Percentiles rank a stretch among this genome's conserved stretches.
These are phyloP conservation scores for Boletus speciosus DNA, from an alignment of 768 basidiomycete species.

Conservation along the genomic window DNA sequence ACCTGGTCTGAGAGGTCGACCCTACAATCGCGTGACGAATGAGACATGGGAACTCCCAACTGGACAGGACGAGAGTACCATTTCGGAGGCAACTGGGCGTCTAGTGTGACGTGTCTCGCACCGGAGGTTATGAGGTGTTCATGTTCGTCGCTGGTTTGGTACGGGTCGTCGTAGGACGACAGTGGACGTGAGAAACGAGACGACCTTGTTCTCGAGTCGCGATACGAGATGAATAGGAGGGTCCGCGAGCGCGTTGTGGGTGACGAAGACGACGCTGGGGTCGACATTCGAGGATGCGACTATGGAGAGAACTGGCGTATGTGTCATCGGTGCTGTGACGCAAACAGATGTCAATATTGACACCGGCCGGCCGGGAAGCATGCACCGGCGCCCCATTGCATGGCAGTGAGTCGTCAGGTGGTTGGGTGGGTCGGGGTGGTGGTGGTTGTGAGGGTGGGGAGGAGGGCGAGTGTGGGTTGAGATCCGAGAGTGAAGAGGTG, in stretches of 20 bases:
- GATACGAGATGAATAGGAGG: conserved; percentile 88
- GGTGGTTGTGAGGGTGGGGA: background rate
- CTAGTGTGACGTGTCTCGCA: conserved; percentile 47
- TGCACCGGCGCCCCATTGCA: background rate
- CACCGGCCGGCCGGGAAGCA: conserved; percentile 8
- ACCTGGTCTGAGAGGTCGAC: conserved; percentile 92
- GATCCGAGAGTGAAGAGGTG: background rate
- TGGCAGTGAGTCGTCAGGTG: background rate
- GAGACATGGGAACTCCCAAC: conserved; percentile 4
- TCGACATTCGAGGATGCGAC: conserved; percentile 31
- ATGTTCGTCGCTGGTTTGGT: conserved; percentile 51
- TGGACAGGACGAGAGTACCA: conserved; percentile 51
- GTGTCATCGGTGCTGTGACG: conserved; percentile 8
- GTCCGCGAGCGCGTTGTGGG: conserved; percentile 82
- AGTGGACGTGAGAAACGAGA: conserved; percentile 40
- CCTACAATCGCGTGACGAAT: conserved; percentile 45
- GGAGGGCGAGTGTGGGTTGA: background rate
- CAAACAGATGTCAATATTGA: conserved; percentile 24
- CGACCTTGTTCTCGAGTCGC: conserved; percentile 63
- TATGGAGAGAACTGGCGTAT: conserved; percentile 10
- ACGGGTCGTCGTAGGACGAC: conserved; percentile 47
- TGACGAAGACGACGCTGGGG: conserved; percentile 29
- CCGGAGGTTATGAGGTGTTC: conserved; percentile 54
- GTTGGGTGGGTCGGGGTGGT: background rate
- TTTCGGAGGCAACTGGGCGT: conserved; percentile 72